Evolutionary conservation across 306 rosid species (phyloP).

Genomic region (Cucurbita ficifolia): DNA sequence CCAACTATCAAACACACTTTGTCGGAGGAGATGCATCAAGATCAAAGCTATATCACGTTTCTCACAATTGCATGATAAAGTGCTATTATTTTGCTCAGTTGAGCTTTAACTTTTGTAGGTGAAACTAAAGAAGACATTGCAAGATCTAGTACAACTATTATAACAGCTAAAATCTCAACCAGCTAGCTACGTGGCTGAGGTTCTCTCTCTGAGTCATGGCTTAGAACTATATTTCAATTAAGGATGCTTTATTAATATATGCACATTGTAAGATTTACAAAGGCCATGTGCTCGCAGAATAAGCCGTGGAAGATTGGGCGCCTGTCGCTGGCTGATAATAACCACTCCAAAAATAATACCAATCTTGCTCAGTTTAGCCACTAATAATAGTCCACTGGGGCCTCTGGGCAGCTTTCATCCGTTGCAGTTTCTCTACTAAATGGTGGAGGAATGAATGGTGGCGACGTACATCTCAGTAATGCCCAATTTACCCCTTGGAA

Average conservation of each 20-base stretch:
- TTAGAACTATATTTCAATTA: background rate
- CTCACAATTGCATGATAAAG: background rate
- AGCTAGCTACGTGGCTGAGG: background rate
- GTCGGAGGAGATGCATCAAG: background rate
- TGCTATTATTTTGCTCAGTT: background rate
- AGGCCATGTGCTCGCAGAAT: conserved; percentile 6
- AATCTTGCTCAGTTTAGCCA: background rate
- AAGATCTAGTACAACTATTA: background rate
- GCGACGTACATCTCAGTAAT: conserved; percentile 48
- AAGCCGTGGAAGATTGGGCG: background rate
- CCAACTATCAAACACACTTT: background rate
- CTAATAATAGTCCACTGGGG: conserved; percentile 52
- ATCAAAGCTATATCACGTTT: background rate
- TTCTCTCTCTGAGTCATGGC: background rate
- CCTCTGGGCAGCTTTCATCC: conserved; percentile 40
- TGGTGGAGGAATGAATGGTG: conserved; percentile 54
- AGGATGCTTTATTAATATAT: conserved; percentile 2
- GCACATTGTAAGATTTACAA: conserved; percentile 7
- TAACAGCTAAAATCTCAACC: background rate
- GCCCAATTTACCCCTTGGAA: conserved; percentile 64
- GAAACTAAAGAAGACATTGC: background rate
- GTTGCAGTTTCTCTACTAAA: conserved; percentile 28
- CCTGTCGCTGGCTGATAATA: background rate
- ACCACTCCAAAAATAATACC: background rate
- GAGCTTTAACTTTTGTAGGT: background rate